A percentile compares a stretch with the other conserved stretches of the same genome.
Conservation (phyloP, 768 basidiomycete species). For the Boletus barrowsii region DNA sequence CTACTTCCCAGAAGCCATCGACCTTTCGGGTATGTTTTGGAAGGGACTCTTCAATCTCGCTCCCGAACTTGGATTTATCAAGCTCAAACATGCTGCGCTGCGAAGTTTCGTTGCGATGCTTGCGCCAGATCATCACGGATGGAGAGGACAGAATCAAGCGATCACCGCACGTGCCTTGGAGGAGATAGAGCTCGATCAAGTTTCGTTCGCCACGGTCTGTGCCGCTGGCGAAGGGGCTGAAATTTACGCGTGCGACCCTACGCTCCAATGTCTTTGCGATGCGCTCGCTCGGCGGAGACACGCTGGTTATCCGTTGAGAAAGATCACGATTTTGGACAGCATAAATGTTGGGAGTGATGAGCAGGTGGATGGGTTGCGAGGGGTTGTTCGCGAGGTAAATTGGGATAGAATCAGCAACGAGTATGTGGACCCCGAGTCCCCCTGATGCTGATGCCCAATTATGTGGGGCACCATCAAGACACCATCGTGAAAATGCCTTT, state of each 20-base stretch:
- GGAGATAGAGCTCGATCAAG: not conserved
- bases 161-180: not conserved
- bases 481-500: not conserved
- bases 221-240: not conserved
- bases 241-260: not conserved
- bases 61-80: not conserved
- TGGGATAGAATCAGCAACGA: not conserved
- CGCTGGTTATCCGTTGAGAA: not conserved
- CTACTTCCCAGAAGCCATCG: not conserved
- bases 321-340: not conserved
- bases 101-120: not conserved
- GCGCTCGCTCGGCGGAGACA: not conserved
- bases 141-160: not conserved
- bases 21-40: not conserved
- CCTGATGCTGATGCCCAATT: not conserved
- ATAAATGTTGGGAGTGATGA: not conserved
- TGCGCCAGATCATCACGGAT: slow-evolving; percentile 1
- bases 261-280: not conserved
- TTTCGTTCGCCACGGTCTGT: not conserved
- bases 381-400: not conserved
- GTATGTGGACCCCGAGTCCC: not conserved
- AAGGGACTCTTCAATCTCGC: not conserved
- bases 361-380: not conserved
- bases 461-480: not conserved
- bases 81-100: not conserved